These are phyloP conservation scores for Xylaria curta DNA, from an alignment of 495 filamentous ascomycete genomes.

Conservation along the genomic window DNA sequence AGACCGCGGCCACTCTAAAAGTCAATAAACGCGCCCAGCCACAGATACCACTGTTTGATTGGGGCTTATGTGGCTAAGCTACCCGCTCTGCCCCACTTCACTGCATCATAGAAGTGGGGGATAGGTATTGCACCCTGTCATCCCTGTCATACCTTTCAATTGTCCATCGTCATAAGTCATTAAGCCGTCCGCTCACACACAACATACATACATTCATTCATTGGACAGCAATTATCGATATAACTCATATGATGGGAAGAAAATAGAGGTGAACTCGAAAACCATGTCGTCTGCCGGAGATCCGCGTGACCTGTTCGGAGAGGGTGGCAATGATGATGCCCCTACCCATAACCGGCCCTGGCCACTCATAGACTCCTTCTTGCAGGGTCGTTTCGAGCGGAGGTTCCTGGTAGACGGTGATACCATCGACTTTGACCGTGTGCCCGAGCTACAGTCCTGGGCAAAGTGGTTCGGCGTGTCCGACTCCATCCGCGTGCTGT, in stretches of 20 bases:
- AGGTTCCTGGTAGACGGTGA: conserved; percentile 32
- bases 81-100: not conserved
- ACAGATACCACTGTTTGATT: conserved; percentile 9
- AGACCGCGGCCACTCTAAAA: conserved; percentile 1
- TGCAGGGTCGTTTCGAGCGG: conserved; percentile 30
- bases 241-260: not conserved
- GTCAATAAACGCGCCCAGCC: conserved; percentile 35
- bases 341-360: conserved; percentile 31
- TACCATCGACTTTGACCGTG: conserved; percentile 36
- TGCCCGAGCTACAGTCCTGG: conserved; percentile 30
- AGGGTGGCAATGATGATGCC: not conserved
- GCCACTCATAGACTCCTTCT: conserved; percentile 14
- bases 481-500: not conserved
- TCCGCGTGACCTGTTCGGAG: not conserved
- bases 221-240: not conserved
- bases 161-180: not conserved
- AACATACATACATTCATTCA: too few relatives aligned
- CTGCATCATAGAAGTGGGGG: too few relatives aligned
- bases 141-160: too few relatives aligned
- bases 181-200: too few relatives aligned
- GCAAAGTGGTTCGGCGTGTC: not conserved
- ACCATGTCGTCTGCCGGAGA: conserved; percentile 27
- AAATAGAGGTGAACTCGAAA: not conserved
- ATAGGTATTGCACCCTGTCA: too few relatives aligned
- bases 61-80: conserved; percentile 5